Percentiles rank a stretch among this genome's conserved stretches.
Conservation (phyloP, 1,139 yeast species). For the Kluyveromyces sp. region DNA sequence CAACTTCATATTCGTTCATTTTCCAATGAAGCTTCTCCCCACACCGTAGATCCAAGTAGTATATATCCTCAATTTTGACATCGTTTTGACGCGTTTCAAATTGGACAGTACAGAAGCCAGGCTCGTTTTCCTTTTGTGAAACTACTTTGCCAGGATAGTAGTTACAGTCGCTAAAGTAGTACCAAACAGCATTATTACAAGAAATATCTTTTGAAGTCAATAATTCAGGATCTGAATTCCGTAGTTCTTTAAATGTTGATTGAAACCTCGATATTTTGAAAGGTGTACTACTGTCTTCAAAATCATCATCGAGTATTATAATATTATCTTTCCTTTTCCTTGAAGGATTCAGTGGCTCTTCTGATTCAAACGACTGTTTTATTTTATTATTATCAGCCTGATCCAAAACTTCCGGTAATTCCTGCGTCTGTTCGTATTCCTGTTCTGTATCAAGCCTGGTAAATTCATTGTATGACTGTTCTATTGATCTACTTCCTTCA, state of each 20-base stretch:
- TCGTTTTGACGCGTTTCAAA: slow-evolving; percentile 18
- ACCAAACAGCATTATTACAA: slow-evolving; percentile 31
- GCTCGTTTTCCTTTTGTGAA: slow-evolving; percentile 6
- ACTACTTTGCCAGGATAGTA: slow-evolving; percentile 31
- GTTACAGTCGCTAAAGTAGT: slow-evolving; percentile 26
- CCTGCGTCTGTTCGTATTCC: slow-evolving; percentile 26
- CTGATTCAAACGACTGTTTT: slow-evolving; percentile 1
- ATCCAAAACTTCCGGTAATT: slow-evolving; percentile 22
- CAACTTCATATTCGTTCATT: slow-evolving; percentile 34
- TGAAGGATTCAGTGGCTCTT: not conserved
- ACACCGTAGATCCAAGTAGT: slow-evolving; percentile 33
- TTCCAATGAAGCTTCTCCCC: slow-evolving; percentile 35
- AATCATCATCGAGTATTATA: slow-evolving; percentile 5
- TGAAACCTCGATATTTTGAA: not conserved
- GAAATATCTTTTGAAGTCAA: slow-evolving; percentile 23
- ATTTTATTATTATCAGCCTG: not conserved
- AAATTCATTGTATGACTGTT: not conserved
- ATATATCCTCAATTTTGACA: slow-evolving; percentile 21
- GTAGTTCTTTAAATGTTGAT: slow-evolving; percentile 1
- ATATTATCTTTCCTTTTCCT: not conserved
- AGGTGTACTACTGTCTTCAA: slow-evolving; percentile 7
- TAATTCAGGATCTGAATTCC: slow-evolving; percentile 11
- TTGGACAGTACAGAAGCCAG: slow-evolving; percentile 14
- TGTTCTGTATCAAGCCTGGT: slow-evolving; percentile 11
- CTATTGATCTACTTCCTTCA: not conserved